A percentile compares a stretch with the other conserved stretches of the same genome.
These are phyloP conservation scores for Cucumis melo DNA, from an alignment of 306 rosid species.

Conservation along the genomic window DNA sequence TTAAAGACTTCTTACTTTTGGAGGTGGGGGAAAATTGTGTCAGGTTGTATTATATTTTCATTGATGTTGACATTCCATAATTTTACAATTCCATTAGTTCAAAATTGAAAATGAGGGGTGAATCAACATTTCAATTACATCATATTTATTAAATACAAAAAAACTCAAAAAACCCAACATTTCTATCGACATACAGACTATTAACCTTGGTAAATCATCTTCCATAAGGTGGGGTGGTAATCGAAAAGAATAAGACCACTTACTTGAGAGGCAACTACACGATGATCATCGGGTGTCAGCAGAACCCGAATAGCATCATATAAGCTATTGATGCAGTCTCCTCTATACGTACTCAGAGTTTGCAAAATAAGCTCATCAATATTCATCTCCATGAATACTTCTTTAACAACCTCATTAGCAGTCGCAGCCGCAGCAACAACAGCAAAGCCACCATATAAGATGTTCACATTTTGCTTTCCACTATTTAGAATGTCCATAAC, in stretches of 20 bases:
- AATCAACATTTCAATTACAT: too few relatives aligned
- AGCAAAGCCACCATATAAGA: conserved; percentile 49
- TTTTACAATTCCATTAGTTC: too few relatives aligned
- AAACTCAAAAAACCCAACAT: too few relatives aligned
- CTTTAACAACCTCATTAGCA: conserved; percentile 74
- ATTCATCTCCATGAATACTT: conserved; percentile 66
- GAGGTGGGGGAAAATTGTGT: neutral
- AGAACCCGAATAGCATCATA: conserved; percentile 65
- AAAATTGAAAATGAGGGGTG: too few relatives aligned
- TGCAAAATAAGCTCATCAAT: conserved; percentile 59
- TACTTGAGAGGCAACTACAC: conserved; percentile 94
- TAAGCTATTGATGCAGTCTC: conserved; percentile 30
- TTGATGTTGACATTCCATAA: too few relatives aligned
- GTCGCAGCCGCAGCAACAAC: conserved; percentile 72
- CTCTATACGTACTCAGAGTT: conserved; percentile 27
- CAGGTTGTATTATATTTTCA: too few relatives aligned
- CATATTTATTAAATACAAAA: too few relatives aligned
- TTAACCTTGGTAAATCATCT: neutral
- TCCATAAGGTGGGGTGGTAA: neutral
- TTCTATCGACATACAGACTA: too few relatives aligned
- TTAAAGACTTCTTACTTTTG: neutral
- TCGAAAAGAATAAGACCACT: conserved; percentile 9
- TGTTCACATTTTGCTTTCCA: conserved; percentile 22
- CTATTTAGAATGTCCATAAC: conserved; percentile 36
- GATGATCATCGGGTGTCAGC: conserved; percentile 72